These are phyloP conservation scores for Dothistroma septosporum DNA, from an alignment of 2,329 filamentous ascomycete species.

Conservation along the genomic window DNA sequence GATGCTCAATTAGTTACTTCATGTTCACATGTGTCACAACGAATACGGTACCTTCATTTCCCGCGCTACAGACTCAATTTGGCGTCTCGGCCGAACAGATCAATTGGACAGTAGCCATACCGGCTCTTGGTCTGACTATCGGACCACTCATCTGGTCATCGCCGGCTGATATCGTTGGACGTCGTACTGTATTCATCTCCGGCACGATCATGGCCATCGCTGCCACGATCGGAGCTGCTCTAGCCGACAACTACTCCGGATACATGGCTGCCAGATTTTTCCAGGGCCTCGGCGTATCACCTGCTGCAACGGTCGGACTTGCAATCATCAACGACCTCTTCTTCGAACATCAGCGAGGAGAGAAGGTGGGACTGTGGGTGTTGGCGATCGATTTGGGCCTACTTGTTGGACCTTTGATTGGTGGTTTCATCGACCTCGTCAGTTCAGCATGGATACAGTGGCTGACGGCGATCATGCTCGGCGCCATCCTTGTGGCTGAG, in stretches of 20 bases:
- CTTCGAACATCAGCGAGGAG: constrained; percentile 19
- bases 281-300: constrained; percentile 17
- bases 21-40: constrained; percentile 23
- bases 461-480: constrained; percentile 17
- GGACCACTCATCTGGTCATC: constrained; percentile 18
- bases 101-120: constrained; percentile 22
- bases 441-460: constrained; percentile 18
- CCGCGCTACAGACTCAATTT: constrained; percentile 16
- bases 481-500: constrained; percentile 15
- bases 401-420: constrained; percentile 17
- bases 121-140: constrained; percentile 14
- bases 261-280: constrained; percentile 22
- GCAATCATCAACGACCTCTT: constrained; percentile 22
- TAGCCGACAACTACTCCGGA: constrained; percentile 8
- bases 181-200: constrained; percentile 18
- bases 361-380: constrained; percentile 20
- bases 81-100: constrained; percentile 16
- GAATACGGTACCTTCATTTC: constrained; percentile 18
- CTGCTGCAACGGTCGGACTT: constrained; percentile 19
- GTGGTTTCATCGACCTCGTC: constrained; percentile 18
- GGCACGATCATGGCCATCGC: constrained; percentile 17
- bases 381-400: constrained; percentile 19
- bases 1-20: constrained; percentile 14
- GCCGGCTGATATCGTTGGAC: constrained; percentile 20
- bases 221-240: constrained; percentile 18